These are phyloP conservation scores for Bipolaris oryzae DNA, from an alignment of 2,329 filamentous ascomycete genomes.

Conservation along the genomic window DNA sequence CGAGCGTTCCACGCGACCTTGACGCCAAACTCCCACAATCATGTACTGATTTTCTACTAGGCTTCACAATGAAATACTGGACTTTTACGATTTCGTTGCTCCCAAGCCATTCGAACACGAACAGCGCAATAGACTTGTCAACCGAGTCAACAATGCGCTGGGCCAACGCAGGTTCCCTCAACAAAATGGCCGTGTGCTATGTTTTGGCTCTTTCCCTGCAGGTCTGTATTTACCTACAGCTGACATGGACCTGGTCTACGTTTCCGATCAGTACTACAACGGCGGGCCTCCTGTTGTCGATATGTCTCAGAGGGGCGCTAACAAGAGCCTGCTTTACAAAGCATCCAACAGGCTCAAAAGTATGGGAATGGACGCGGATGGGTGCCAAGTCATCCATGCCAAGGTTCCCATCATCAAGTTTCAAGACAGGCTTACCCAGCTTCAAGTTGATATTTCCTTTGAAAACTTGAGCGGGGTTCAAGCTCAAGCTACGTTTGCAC, in stretches of 20 bases:
- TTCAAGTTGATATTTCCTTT: constrained; percentile 93
- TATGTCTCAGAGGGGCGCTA: constrained; percentile 50
- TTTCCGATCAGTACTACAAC: constrained; percentile 66
- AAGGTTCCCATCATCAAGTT: constrained; percentile 94
- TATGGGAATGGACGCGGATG: constrained; percentile 59
- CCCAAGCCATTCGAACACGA: constrained; percentile 78
- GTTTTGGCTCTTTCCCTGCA: constrained; percentile 94
- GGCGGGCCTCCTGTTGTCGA: constrained; percentile 53
- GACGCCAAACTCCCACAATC: too few species aligned
- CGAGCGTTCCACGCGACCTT: not conserved
- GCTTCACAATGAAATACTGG: constrained; percentile 86
- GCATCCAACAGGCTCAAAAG: constrained; percentile 65
- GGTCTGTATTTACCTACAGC: constrained; percentile 76
- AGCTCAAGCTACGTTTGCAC: constrained; percentile 79
- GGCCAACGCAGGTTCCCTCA: constrained; percentile 34
- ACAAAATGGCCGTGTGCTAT: constrained; percentile 63
- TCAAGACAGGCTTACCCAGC: constrained; percentile 74
- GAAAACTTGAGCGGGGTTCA: constrained; percentile 84
- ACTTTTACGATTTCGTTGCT: constrained; percentile 85
- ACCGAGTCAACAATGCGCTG: constrained; percentile 68
- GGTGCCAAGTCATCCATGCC: constrained; percentile 71
- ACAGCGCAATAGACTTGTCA: constrained; percentile 74
- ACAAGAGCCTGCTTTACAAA: constrained; percentile 63
- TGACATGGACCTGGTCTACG: constrained; percentile 92
- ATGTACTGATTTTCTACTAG: constrained; percentile 50